phyloP scores from a whole-genome alignment of 345 rosid species.

The Lepidium didymum region DNA sequence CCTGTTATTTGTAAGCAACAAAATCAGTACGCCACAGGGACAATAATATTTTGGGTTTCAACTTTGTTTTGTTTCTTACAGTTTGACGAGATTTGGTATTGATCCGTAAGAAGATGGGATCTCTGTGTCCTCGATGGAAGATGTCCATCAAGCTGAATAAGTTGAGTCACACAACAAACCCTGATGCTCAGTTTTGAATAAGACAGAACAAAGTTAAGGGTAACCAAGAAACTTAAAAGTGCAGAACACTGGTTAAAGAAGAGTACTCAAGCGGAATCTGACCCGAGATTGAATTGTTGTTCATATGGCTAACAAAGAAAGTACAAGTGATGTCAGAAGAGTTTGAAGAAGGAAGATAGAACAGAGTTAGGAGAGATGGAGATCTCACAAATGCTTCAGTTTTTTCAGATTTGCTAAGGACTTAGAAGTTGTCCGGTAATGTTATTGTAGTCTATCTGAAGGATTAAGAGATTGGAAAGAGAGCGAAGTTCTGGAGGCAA shows the following conservation, averaged over 20 bases:
- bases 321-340: background rate
- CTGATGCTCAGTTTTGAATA: background rate
- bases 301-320: slow-evolving; percentile 35
- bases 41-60: background rate
- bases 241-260: slow-evolving; percentile 29
- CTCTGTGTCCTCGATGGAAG: slow-evolving; percentile 33
- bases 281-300: slow-evolving; percentile 48
- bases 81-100: slow-evolving; percentile 32
- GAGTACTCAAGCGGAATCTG: slow-evolving; percentile 41
- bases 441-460: slow-evolving; percentile 37
- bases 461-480: slow-evolving; percentile 31
- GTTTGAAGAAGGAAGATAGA: background rate
- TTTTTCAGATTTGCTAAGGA: slow-evolving; percentile 31
- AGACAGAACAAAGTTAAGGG: background rate
- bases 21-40: background rate
- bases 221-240: slow-evolving; percentile 31
- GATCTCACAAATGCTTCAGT: slow-evolving; percentile 37
- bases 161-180: background rate
- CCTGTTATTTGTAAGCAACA: slow-evolving; percentile 23
- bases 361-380: slow-evolving; percentile 9
- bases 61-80: slow-evolving; percentile 26
- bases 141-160: slow-evolving; percentile 38
- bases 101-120: slow-evolving; percentile 38
- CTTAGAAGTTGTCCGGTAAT: slow-evolving; percentile 32
- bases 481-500: slow-evolving; percentile 42